These are phyloP conservation scores for Phascolomyces articulosus DNA, from an alignment of 371 early-diverging fungal species.

Conservation along the genomic window DNA sequence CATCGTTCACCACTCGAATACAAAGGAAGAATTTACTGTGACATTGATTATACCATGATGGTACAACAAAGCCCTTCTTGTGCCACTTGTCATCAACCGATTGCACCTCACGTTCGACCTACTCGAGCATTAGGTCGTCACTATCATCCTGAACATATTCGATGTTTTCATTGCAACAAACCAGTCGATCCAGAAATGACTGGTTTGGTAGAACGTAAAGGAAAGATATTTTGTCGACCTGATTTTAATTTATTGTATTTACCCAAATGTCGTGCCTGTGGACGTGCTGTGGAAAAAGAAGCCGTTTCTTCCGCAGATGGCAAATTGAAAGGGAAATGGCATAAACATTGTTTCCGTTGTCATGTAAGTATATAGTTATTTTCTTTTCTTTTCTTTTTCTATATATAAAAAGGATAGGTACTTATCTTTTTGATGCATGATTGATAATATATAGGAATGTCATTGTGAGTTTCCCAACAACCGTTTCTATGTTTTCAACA, in stretches of 20 bases:
- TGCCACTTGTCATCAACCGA: slow-evolving; percentile 46
- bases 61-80: slow-evolving; percentile 28
- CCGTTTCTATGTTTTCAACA: slow-evolving; percentile 75
- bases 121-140: slow-evolving; percentile 57
- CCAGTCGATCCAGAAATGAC: slow-evolving; percentile 68
- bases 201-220: slow-evolving; percentile 67
- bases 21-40: slow-evolving; percentile 63
- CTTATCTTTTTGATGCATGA: not conserved
- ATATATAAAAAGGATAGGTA: not conserved
- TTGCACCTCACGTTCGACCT: slow-evolving; percentile 40
- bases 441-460: slow-evolving; percentile 18
- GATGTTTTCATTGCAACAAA: slow-evolving; percentile 60
- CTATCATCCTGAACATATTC: slow-evolving; percentile 64
- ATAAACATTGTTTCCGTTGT: slow-evolving; percentile 44
- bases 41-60: slow-evolving; percentile 45
- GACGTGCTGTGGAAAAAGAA: slow-evolving; percentile 65
- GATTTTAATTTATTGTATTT: slow-evolving; percentile 65
- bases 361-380: slow-evolving; percentile 21
- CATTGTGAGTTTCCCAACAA: slow-evolving; percentile 76
- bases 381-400: not conserved
- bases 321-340: slow-evolving; percentile 75
- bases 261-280: slow-evolving; percentile 69
- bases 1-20: slow-evolving; percentile 29
- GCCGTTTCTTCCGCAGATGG: slow-evolving; percentile 71
- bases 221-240: slow-evolving; percentile 66